Percentiles rank a stretch among this genome's conserved stretches.
Conservation (phyloP, 139 green algal species). For the Tetraselmis striata region DNA sequence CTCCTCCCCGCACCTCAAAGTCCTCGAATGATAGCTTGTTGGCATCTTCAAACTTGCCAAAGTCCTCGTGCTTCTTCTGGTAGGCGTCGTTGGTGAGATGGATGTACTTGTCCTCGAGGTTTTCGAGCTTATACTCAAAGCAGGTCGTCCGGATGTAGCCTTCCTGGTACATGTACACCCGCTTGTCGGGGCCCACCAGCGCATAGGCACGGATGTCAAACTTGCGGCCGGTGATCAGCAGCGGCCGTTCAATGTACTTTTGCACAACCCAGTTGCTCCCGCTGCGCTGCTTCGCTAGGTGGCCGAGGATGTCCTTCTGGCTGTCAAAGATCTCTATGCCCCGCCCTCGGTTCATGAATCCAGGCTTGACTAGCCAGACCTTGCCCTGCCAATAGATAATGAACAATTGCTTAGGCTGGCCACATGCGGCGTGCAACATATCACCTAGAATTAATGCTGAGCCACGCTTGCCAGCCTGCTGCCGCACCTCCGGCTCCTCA, state of each 20-base stretch:
- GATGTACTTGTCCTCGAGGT: conserved; percentile 38
- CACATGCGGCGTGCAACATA: no score
- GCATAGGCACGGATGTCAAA: conserved; percentile 49
- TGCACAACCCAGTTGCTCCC: conserved; percentile 46
- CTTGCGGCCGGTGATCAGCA: conserved; percentile 46
- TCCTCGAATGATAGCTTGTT: conserved; percentile 44
- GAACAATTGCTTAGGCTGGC: not conserved
- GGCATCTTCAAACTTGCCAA: conserved; percentile 42
- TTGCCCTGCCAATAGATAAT: not conserved
- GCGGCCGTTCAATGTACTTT: conserved; percentile 51
- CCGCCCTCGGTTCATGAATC: conserved; percentile 36
- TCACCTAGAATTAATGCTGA: no score
- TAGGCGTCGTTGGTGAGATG: conserved; percentile 57
- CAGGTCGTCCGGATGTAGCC: conserved; percentile 44
- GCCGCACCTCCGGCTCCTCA: no score
- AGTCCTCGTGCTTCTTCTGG: conserved; percentile 42
- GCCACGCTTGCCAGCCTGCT: no score
- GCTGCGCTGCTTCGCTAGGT: no score
- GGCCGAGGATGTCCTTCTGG: no score
- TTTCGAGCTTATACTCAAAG: conserved; percentile 32
- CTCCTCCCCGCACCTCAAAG: no score
- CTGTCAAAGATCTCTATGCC: conserved; percentile 39
- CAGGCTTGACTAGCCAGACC: conserved; percentile 53
- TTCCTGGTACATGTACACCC: conserved; percentile 36
- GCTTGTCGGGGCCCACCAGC: conserved; percentile 27